Conservation (phyloP, 75 land plant genomes). For the Pinus taeda region DNA sequence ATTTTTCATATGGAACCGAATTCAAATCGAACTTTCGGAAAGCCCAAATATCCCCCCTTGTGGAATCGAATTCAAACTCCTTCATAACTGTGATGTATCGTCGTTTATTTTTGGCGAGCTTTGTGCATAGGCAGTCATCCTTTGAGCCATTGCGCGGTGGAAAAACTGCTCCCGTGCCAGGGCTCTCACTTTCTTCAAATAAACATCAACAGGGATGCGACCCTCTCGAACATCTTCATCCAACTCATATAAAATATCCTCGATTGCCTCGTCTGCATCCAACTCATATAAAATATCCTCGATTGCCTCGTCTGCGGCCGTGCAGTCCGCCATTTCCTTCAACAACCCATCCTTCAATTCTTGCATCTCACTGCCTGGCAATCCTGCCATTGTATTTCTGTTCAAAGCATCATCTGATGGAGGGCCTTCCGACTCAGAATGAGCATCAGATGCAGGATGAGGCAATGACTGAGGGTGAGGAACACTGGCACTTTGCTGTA, state of each 20-base stretch:
- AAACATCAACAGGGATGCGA: conserved; percentile 36
- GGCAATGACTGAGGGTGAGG: conserved; percentile 34
- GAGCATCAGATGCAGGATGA: neutral
- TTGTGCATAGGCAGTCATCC: conserved; percentile 18
- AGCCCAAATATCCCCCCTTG: no score
- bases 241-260: no score
- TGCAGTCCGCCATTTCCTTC: conserved; percentile 36
- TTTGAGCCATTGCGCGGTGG: conserved; percentile 30
- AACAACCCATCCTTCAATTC: conserved; percentile 76
- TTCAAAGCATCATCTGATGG: conserved; percentile 56
- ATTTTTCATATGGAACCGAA: no score
- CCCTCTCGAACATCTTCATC: conserved; percentile 43
- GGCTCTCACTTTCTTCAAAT: conserved; percentile 57
- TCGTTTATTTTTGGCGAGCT: no score
- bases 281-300: conserved; percentile 67
- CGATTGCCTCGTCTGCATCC: conserved; percentile 23
- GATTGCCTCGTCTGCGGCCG: conserved; percentile 48
- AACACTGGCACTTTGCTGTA: conserved; percentile 25
- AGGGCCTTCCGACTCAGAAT: neutral
- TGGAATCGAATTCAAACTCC: no score
- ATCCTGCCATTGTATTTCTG: conserved; percentile 64
- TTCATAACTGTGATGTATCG: no score
- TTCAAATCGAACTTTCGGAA: no score
- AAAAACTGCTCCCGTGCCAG: conserved; percentile 68
- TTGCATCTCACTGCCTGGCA: conserved; percentile 39